Base-by-base conservation (phyloP, 306 rosid genomes). In the Psophocarpus tetragonolobus region DNA sequence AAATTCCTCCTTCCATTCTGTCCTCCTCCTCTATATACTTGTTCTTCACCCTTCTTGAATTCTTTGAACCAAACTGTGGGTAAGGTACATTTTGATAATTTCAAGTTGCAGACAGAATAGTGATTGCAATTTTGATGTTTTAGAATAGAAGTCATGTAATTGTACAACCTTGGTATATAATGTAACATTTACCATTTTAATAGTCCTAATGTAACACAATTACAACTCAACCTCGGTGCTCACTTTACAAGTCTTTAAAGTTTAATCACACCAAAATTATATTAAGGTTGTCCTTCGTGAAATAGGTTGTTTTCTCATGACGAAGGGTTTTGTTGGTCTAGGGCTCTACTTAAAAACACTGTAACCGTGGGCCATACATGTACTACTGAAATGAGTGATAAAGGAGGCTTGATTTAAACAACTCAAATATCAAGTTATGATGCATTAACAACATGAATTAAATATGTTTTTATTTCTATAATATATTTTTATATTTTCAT, bases 291-390 rank as follows among this genome's bases (percentile, higher is more conserved):
- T 24, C 27, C 11, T 26, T 32, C 0, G 35, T 33, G 70, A 73
- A 68, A 66, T 50, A 47, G 66, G 38, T 56, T 63, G 18, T 18
- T 72, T 17, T 63, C 3, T 26, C 15, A 24, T 51, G 45, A 35
- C n/a, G n/a, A n/a, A 7, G n/a, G 73, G 47, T 30, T 15, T 62
- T 63, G 68, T 62, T 32, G 44, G 71, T 51, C 50, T 51, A 41
- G 2, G 30, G 15, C 68, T n/a, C 20, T 58, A 58, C 26, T 14
- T 29, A 29, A 58, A 0, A 51, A 21, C 66, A 78, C 84, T 53
- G 86, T 54, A 23, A 3, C 11, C 3, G 84, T 85, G 88, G 88
- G 81, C 84, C 88, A 74, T 73, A 11, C 68, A 36, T 81, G 86
- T 62, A 69, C 85, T 60, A 35, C 57, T 32, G 41, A 77, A 72